These are phyloP conservation scores for Drechslerella coelobrocha DNA, from an alignment of 2,329 filamentous ascomycete species.

Conservation along the genomic window DNA sequence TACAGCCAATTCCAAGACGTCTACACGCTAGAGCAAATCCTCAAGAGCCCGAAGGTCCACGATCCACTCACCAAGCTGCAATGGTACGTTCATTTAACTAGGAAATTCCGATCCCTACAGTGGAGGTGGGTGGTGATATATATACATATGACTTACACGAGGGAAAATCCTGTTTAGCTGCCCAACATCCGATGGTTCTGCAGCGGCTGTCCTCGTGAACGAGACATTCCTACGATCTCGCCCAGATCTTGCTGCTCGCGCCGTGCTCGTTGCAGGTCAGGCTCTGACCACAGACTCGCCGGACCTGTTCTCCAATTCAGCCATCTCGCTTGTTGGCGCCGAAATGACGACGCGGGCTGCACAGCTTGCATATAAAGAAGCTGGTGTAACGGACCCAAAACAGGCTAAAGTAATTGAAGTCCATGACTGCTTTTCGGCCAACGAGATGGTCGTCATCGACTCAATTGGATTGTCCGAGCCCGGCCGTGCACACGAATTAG, in stretches of 20 bases:
- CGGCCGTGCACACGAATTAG: slow-evolving; percentile 90
- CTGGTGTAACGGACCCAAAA: slow-evolving; percentile 68
- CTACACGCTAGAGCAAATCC: slow-evolving; percentile 84
- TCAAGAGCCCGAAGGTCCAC: slow-evolving; percentile 77
- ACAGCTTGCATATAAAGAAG: slow-evolving; percentile 74
- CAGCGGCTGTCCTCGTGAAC: slow-evolving; percentile 86
- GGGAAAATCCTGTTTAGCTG: slow-evolving; percentile 62
- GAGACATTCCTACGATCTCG: slow-evolving; percentile 85
- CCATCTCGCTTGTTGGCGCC: slow-evolving; percentile 89
- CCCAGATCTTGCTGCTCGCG: slow-evolving; percentile 80
- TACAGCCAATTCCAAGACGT: slow-evolving; percentile 98
- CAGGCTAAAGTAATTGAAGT: slow-evolving; percentile 87
- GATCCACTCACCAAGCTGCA: slow-evolving; percentile 94
- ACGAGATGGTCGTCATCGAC: slow-evolving; percentile 90
- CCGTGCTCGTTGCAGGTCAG: slow-evolving; percentile 89
- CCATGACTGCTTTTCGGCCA: slow-evolving; percentile 95
- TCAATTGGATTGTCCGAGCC: slow-evolving; percentile 78
- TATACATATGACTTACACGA: background rate
- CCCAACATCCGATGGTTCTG: slow-evolving; percentile 90
- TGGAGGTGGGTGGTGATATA: too few species aligned
- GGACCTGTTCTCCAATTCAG: slow-evolving; percentile 75
- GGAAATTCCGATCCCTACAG: background rate
- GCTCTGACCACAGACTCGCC: slow-evolving; percentile 83
- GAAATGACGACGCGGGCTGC: slow-evolving; percentile 80
- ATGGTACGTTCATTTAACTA: slow-evolving; percentile 62